These are phyloP conservation scores for Apiospora kogelbergensis DNA, from an alignment of 2,329 filamentous ascomycete species.

Conservation along the genomic window DNA sequence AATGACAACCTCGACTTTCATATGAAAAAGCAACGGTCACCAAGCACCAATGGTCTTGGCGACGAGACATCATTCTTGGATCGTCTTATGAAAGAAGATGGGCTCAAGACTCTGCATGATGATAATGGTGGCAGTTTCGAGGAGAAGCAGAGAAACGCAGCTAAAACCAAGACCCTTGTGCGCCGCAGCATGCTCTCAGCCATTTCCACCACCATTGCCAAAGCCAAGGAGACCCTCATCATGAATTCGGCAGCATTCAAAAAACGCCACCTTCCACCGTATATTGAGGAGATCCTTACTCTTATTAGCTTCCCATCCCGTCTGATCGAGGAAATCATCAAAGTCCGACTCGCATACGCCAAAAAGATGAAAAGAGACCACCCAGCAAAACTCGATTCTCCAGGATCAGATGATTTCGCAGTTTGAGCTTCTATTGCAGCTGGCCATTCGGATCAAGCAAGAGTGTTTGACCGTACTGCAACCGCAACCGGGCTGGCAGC, in stretches of 20 bases:
- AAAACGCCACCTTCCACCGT: conserved; percentile 87
- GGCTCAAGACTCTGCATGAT: conserved; percentile 86
- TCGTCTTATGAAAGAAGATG: conserved; percentile 92
- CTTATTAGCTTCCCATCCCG: conserved; percentile 97
- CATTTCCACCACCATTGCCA: conserved; percentile 83
- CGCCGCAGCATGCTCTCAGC: conserved; percentile 78
- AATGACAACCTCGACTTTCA: conserved; percentile 93
- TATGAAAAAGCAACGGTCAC: conserved; percentile 68
- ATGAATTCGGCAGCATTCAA: conserved; percentile 81
- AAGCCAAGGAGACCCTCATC: conserved; percentile 90
- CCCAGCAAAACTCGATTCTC: conserved; percentile 89
- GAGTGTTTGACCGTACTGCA: conserved; percentile 82
- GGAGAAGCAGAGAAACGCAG: conserved; percentile 31
- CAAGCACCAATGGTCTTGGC: conserved; percentile 69
- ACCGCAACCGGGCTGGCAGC: conserved; percentile 88
- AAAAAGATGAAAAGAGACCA: conserved; percentile 94
- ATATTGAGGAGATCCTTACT: conserved; percentile 93
- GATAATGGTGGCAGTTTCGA: conserved; percentile 61
- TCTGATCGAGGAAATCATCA: conserved; percentile 94
- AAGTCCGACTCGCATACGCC: conserved; percentile 85
- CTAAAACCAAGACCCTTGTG: conserved; percentile 39
- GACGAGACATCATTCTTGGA: conserved; percentile 95
- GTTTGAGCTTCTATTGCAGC: conserved; percentile 88
- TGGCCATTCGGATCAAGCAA: conserved; percentile 90
- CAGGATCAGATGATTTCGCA: conserved; percentile 97